Conservation (phyloP, 208 protist genomes). For the Zelonia costaricensis region DNA sequence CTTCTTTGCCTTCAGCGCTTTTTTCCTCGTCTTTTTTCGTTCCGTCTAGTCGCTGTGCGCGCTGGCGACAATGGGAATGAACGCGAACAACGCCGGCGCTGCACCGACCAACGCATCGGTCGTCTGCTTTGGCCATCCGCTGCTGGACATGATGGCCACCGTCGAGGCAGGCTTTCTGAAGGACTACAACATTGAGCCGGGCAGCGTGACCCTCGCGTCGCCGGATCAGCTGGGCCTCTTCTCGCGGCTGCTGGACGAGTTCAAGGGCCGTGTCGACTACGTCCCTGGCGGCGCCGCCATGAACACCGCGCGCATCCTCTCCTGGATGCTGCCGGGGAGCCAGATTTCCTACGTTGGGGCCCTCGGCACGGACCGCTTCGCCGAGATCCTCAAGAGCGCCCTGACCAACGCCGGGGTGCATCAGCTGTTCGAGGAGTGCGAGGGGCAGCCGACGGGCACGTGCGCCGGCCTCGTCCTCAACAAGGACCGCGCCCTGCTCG, state of each 20-base stretch:
- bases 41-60: no score
- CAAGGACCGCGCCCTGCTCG: slow-evolving; percentile 92
- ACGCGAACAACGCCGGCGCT: not conserved
- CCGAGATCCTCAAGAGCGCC: slow-evolving; percentile 52
- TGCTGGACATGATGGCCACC: slow-evolving; percentile 96
- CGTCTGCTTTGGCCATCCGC: slow-evolving; percentile 91
- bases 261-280: slow-evolving; percentile 75
- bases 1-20: slow-evolving; percentile 14
- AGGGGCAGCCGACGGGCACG: slow-evolving; percentile 90
- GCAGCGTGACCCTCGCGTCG: slow-evolving; percentile 92
- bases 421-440: slow-evolving; percentile 70
- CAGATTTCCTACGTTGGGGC: slow-evolving; percentile 83
- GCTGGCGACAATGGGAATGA: slow-evolving; percentile 12
- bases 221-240: slow-evolving; percentile 94
- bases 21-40: no score
- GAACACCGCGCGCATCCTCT: slow-evolving; percentile 94
- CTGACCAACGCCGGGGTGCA: slow-evolving; percentile 74
- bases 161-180: slow-evolving; percentile 83
- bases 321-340: slow-evolving; percentile 67
- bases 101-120: slow-evolving; percentile 11
- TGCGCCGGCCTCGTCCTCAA: slow-evolving; percentile 95
- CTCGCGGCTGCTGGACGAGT: slow-evolving; percentile 51
- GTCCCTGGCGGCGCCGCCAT: slow-evolving; percentile 97
- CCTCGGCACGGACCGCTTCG: slow-evolving; percentile 94
- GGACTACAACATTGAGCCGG: slow-evolving; percentile 78